Base-by-base conservation (phyloP, 257 asterid species). In the Nyctanthes arbortristis region DNA sequence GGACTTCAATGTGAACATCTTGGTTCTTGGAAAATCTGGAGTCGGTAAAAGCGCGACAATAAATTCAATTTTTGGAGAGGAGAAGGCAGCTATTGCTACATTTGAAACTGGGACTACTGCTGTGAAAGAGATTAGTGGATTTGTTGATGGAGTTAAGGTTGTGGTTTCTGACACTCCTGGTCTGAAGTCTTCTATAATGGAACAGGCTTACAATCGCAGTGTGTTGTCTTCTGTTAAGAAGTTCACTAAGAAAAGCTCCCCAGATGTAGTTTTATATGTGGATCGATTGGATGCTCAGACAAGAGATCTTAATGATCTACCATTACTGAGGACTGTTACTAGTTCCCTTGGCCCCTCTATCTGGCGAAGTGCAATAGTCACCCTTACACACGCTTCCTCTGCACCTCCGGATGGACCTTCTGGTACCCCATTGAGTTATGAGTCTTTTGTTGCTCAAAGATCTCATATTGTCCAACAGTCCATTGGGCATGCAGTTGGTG, bases 371-470 rank as follows among this genome's bases (percentile, higher is more conserved):
- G 89, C 94, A 18, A 81, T 93, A 40, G 94, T 93, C 67, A 89
- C 99, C 29, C 90, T 93, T 18, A 91, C 99, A 25, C 99, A 93
- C 71, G 96, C 85, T 65, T 89, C 95, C 45, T 91, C 93, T 16
- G 99, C 99, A 1, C 99, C 99, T 8, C 97, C 99, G 25, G 99
- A 93, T 54, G 99, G 99, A 18, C 95, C 95, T 30, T 73, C 94
- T 2, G 99, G 99, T 24, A 36, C 84, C 61, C 96, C 99, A 40
- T 70, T 93, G 77, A 86, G 96, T 80, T 93, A 91, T 45, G 99
- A 93, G 61, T 84, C 77, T 13, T 91, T 93, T 25, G 89, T 89
- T 49, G 75, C 94, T 33, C 99, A 93, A 66, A 84, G 99, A 72
- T 93, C 99, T 72, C 99, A 88, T 49, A 84, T 91, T 61, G 90